Evolutionary conservation across 331 rosid species (phyloP).

Genomic region (Malus hybrid): DNA sequence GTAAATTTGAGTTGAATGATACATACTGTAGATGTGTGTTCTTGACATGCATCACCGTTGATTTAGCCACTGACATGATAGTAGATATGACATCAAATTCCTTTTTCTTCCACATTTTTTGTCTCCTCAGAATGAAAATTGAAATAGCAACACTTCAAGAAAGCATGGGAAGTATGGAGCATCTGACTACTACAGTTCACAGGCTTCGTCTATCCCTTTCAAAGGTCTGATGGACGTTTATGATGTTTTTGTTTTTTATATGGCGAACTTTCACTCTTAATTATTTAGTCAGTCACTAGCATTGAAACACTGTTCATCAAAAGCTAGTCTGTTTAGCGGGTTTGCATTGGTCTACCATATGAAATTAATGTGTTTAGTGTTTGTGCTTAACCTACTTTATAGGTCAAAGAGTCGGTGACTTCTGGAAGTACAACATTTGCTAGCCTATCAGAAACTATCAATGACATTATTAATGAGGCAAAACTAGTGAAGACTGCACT

Average conservation of each 20-base stretch:
- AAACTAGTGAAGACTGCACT: slow-evolving; percentile 87
- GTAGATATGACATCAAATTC: slow-evolving; percentile 5
- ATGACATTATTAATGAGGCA: slow-evolving; percentile 52
- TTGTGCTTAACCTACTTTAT: slow-evolving; percentile 3
- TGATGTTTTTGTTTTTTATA: neutral
- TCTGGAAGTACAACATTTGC: slow-evolving; percentile 30
- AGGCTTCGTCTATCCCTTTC: slow-evolving; percentile 77
- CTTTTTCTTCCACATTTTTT: slow-evolving; percentile 3
- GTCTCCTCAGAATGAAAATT: slow-evolving; percentile 57
- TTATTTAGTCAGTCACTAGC: neutral
- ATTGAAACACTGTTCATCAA: neutral
- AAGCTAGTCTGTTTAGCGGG: neutral
- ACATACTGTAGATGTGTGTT: slow-evolving; percentile 17
- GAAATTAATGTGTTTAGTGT: neutral
- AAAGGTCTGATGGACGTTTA: slow-evolving; percentile 35
- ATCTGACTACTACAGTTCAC: slow-evolving; percentile 58
- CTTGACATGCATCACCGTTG: neutral
- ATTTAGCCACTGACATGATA: neutral
- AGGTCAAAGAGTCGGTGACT: slow-evolving; percentile 51
- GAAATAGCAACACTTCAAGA: slow-evolving; percentile 86
- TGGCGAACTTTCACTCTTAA: neutral
- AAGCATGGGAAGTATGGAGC: slow-evolving; percentile 77
- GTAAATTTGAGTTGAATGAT: slow-evolving; percentile 21
- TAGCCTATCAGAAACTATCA: slow-evolving; percentile 35
- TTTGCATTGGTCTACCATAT: neutral